Evolutionary conservation across 2,329 filamentous ascomycete genomes (phyloP), one percentile per base, ranked within the genome.

Genomic region (Pseudocercospora pini-densiflorae): DNA sequence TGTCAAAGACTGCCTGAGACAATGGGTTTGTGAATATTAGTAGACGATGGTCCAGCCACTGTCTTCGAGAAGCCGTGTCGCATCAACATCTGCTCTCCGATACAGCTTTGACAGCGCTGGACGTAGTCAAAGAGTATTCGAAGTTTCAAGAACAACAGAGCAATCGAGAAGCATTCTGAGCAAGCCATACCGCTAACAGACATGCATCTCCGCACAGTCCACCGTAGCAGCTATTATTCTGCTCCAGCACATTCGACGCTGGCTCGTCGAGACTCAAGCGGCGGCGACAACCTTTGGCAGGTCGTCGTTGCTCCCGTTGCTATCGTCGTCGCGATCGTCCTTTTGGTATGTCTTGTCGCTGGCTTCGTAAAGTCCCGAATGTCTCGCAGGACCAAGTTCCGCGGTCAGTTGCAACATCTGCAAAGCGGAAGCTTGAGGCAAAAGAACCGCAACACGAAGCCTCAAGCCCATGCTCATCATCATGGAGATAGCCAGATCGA

Each of bases 141-240:
- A 21, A 27, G 1, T 43, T 51, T 21, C 21, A 51, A 51, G 19
- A 24, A 51, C 4, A 21, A 27, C 23, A 51, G 19, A 21, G 23
- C 47, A 27, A 51, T 16, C 47, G 23, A 23, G 9, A 19, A 14
- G 24, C 2, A 5, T 12, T 1, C 53, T 10, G n/a, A 33, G 53
- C 23, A 55, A 21, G 14, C 23, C 53, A 27, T 29, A 29, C 31
- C 36, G 55, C 55, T 58, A 31, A 29, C 43, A 12, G 53, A 59
- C 7, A 68, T 68, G 66, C 66, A 61, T 59, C 63, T 63, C 24
- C 49, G 33, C 19, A 31, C 60, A 27, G 55, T 65, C 33, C 63
- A 68, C 49, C 60, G 55, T 45, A 65, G 63, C 49, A 57, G 24
- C 14, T 61, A 68, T 55, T 68, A 68, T 55, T 23, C 49, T 9